These are phyloP conservation scores for Chenopodium formosanum DNA, from an alignment of 148 eudicot genomes.

Conservation along the genomic window DNA sequence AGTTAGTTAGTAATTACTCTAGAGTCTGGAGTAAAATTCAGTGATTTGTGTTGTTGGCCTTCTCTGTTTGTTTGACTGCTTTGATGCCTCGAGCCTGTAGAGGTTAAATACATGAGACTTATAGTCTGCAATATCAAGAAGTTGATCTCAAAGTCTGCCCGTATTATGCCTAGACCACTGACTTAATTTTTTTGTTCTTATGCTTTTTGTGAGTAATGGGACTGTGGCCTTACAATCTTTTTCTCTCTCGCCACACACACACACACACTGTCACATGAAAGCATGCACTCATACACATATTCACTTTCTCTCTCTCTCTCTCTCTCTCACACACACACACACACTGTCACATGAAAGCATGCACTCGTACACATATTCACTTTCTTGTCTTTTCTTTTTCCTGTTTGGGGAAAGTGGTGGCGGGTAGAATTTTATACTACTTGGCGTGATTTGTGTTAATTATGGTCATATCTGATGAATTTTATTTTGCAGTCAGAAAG, in stretches of 20 bases:
- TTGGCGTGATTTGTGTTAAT: not conserved
- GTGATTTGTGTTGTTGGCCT: not conserved
- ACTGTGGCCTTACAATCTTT: not conserved
- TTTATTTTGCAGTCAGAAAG: slow-evolving; percentile 64
- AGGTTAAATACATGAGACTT: not conserved
- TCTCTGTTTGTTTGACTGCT: not conserved
- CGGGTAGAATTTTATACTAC: not conserved
- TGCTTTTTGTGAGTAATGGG: not conserved
- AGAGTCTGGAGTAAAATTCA: not conserved
- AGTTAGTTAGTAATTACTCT: not conserved
- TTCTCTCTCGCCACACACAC: not conserved
- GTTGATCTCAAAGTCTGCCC: not conserved
- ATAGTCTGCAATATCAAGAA: not conserved
- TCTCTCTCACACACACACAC: not conserved
- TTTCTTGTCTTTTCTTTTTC: not conserved
- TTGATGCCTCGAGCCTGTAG: not conserved
- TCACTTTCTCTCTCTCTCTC: too few relatives aligned
- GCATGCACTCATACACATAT: not conserved
- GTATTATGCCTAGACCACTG: not conserved
- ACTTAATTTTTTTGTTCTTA: not conserved
- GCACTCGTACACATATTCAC: not conserved
- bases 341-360: not conserved
- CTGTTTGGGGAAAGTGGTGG: not conserved
- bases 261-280: not conserved
- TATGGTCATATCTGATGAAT: not conserved